Evolutionary conservation across 2,329 filamentous ascomycete species (phyloP), one percentile per base, ranked within the genome.

Genomic region (Aspergillus sp.): DNA sequence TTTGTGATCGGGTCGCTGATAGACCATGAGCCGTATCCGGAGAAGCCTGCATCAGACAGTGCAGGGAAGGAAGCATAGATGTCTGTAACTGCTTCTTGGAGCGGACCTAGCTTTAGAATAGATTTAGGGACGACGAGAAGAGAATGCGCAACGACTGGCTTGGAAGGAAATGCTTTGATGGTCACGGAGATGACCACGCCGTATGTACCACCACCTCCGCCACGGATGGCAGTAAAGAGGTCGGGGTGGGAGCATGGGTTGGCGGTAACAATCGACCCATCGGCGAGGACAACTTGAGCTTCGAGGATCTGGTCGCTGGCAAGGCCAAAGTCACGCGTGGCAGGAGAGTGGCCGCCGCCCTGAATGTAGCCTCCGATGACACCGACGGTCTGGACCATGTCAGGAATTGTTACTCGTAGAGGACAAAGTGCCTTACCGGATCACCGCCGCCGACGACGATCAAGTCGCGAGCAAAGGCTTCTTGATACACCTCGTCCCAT

Each of bases 161-260:
- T 56, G 3, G 55, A 58, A n/a, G 63, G 63, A 85, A 64, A 61
- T 5, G 34, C 51, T 30, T 54, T 59, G 45, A 64, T 57, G 30
- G 54, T 61, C 22, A 43, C 25, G 1, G 25, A 65, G 41, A 54
- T 38, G 19, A 62, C 55, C 7, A 62, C 55, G 3, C 60, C 60
- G n/a, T 62, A 62, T 25, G 60, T 62, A 4, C 60, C 60, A 2
- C 60, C 60, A 4, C 60, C 60, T 15, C 60, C 60, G 7, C 60
- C 60, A 3, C 60, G 60, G 17, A 62, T 22, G 1, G 60, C 60
- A 3, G 50, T 54, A 51, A 50, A 62, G 31, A 62, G 54, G 15
- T 62, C 60, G 2, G 52, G 7, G 22, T 60, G 19, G 2, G 51
- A 51, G 52, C 61, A 57, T 13, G 57, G 31, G 15, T 11, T 60